Evolutionary conservation across 176 grass and related monocot species (phyloP), one percentile per base, ranked within the genome.

Genomic region (Triticum dicoccoides): DNA sequence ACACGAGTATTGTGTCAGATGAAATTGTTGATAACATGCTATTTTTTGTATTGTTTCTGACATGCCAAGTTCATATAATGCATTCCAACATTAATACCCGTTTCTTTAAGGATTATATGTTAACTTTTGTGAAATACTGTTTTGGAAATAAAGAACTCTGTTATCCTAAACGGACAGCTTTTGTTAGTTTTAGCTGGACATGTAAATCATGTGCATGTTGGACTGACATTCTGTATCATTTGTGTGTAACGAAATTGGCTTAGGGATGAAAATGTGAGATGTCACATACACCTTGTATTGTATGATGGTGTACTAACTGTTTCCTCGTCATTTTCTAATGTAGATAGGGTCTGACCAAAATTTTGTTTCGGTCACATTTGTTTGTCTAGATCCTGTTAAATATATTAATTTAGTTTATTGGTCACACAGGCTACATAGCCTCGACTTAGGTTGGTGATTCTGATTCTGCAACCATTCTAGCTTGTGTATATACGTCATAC

Each of bases 341-440:
- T 73, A 73, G 70, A n/a, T 79, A 34, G 54, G 37, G 33, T n/a
- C 62, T 49, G 42, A 49, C 80, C 27, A 68, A 81, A 69, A 3
- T 23, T 81, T 49, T 6, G n/a, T 41, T 39, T 14, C 54, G 1
- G 37, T 69, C 49, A 71, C 9, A 72, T 56, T 21, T 83, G 45
- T 83, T 38, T 54, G 21, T 38, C 81, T 72, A 41, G n/a, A 65
- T 69, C 44, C 20, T 13, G 30, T 82, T 82, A 37, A 34, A 56
- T 67, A 33, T 37, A 47, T 37, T 45, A 68, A 35, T 54, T 65
- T 68, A 56, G 65, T 25, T 70, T 83, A 39, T 76, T 59, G 45
- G 45, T 89, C 18, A 67, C 77, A 80, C 67, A 80, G 41, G 38
- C 68, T 78, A 76, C 72, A 37, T 76, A 58, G n/a, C 47, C 35